A percentile compares a stretch with the other conserved stretches of the same genome.
These are phyloP conservation scores for Aspergillus fructus DNA, from an alignment of 2,329 filamentous ascomycete species.

Conservation along the genomic window DNA sequence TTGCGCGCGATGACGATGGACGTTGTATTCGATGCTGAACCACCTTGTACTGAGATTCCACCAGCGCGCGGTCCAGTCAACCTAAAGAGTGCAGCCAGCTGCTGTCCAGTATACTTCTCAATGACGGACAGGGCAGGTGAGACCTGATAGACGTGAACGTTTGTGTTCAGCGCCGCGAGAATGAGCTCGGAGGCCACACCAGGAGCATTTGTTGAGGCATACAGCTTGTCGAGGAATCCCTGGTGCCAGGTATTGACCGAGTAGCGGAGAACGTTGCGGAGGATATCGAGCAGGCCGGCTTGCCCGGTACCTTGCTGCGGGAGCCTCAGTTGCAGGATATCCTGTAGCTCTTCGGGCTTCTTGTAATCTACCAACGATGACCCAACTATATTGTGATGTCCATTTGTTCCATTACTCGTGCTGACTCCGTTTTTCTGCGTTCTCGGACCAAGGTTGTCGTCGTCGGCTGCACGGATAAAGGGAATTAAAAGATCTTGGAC, in stretches of 20 bases:
- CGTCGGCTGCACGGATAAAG: conserved; percentile 46
- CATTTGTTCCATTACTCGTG: conserved; percentile 22
- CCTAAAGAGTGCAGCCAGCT: conserved; percentile 74
- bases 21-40: conserved; percentile 79
- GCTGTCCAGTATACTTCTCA: conserved; percentile 76
- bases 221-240: conserved; percentile 93
- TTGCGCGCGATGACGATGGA: conserved; percentile 87
- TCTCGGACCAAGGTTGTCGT: conserved; percentile 20
- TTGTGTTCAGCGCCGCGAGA: conserved; percentile 85
- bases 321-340: conserved; percentile 53
- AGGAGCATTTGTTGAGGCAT: conserved; percentile 83
- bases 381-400: conserved; percentile 56
- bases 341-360: conserved; percentile 58
- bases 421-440: conserved; percentile 16
- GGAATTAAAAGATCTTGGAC: conserved; percentile 46
- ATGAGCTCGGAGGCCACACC: conserved; percentile 83
- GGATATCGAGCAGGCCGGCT: conserved; percentile 69
- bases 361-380: conserved; percentile 66
- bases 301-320: conserved; percentile 61
- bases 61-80: conserved; percentile 67
- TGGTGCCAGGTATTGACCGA: conserved; percentile 99
- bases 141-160: conserved; percentile 90
- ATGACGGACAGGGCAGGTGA: conserved; percentile 84
- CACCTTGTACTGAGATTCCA: conserved; percentile 75
- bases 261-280: conserved; percentile 72